Conservation (phyloP, 371 early-diverging fungal genomes). For the Mortierella sp. region DNA sequence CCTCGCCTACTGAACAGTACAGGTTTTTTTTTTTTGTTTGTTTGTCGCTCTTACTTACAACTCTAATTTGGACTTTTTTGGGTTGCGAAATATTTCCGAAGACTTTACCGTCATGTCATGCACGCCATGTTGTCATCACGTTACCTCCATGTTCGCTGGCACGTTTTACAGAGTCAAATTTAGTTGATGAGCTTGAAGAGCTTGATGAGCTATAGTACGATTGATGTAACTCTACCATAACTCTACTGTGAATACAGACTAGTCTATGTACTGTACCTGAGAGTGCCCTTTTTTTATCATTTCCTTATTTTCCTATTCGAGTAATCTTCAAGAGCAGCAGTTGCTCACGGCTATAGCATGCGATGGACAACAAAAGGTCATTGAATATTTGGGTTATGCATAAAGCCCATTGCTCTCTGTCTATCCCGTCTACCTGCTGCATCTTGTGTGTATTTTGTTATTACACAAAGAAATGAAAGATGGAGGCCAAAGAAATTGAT, state of each 20-base stretch:
- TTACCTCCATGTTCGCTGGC: background rate
- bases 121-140: slow-evolving; percentile 11
- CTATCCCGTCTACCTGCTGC: background rate
- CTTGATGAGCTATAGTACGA: background rate
- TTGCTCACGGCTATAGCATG: too few relatives aligned
- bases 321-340: background rate
- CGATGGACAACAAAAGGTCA: too few relatives aligned
- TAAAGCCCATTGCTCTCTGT: slow-evolving; percentile 1
- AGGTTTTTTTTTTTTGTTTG: too few relatives aligned
- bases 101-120: background rate
- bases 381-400: background rate
- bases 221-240: background rate
- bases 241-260: background rate
- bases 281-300: background rate
- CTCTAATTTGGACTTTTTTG: background rate
- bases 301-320: background rate
- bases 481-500: slow-evolving; percentile 1
- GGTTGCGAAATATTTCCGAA: slow-evolving; percentile 2
- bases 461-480: slow-evolving; percentile 1
- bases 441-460: background rate
- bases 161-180: background rate
- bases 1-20: too few relatives aligned
- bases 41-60: background rate
- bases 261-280: too few relatives aligned
- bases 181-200: background rate